These are phyloP conservation scores for Coemansia sp. DNA, from an alignment of 192 early-diverging fungal genomes.

Conservation along the genomic window DNA sequence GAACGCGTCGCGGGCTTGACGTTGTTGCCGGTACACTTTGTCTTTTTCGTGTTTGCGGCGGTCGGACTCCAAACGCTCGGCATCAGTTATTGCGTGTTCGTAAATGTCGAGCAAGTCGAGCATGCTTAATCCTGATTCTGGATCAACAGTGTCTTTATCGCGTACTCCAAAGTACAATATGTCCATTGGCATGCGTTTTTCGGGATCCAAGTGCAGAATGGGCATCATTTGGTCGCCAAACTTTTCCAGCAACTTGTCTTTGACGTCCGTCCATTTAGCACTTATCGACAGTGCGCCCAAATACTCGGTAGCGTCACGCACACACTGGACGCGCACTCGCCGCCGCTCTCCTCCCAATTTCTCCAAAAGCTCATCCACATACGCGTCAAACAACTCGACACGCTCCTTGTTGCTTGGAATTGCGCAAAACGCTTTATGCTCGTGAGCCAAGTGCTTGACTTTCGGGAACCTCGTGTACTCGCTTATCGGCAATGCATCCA, in stretches of 20 bases:
- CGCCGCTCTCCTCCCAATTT: slow-evolving; percentile 68
- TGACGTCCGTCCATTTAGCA: slow-evolving; percentile 30
- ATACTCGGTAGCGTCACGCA: slow-evolving; percentile 48
- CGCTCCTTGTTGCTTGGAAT: slow-evolving; percentile 62
- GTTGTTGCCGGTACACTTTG: slow-evolving; percentile 57
- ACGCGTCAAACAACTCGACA: slow-evolving; percentile 67
- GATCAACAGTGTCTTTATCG: slow-evolving; percentile 11
- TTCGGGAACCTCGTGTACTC: slow-evolving; percentile 57
- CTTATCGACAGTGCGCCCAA: slow-evolving; percentile 11
- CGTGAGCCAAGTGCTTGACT: slow-evolving; percentile 55
- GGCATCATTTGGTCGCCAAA: slow-evolving; percentile 38
- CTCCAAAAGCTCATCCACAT: slow-evolving; percentile 61
- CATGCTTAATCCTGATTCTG: slow-evolving; percentile 63
- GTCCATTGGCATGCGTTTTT: slow-evolving; percentile 22
- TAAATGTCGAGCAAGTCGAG: slow-evolving; percentile 79
- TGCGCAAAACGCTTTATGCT: slow-evolving; percentile 61
- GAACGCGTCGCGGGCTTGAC: slow-evolving; percentile 72
- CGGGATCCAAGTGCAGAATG: slow-evolving; percentile 15
- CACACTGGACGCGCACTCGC: slow-evolving; percentile 57
- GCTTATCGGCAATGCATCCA: slow-evolving; percentile 55
- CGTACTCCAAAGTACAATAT: slow-evolving; percentile 4
- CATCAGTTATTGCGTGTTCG: slow-evolving; percentile 63
- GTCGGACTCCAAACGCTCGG: slow-evolving; percentile 62
- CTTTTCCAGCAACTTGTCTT: slow-evolving; percentile 15
- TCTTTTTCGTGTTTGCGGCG: slow-evolving; percentile 54